phyloP scores from a whole-genome alignment of 805 yeast species.

The Hanseniaspora opuntiae region DNA sequence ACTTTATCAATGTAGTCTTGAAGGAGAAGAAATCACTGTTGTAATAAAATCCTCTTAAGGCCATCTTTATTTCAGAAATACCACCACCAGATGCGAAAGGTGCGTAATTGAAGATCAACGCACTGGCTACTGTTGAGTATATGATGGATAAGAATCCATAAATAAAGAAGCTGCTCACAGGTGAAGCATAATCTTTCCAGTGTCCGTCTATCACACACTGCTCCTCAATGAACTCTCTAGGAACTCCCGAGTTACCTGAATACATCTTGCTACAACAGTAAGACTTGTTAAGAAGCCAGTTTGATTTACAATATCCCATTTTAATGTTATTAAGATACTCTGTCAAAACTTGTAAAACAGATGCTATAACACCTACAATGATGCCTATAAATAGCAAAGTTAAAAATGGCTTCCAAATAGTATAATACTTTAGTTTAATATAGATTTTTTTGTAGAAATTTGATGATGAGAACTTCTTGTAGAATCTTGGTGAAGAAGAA shows the following conservation, averaged over 20 bases:
- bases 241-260: slow-evolving; percentile 20
- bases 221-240: slow-evolving; percentile 20
- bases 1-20: slow-evolving; percentile 59
- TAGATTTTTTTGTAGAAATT: slow-evolving; percentile 16
- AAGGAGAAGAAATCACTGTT: slow-evolving; percentile 64
- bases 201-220: slow-evolving; percentile 35
- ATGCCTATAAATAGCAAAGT: slow-evolving; percentile 65
- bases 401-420: slow-evolving; percentile 38
- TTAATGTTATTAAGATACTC: slow-evolving; percentile 74
- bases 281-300: slow-evolving; percentile 54
- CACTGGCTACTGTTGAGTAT: slow-evolving; percentile 54
- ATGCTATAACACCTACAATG: slow-evolving; percentile 72
- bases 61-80: slow-evolving; percentile 89
- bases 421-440: slow-evolving; percentile 33
- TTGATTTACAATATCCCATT: slow-evolving; percentile 60
- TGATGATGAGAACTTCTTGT: slow-evolving; percentile 8
- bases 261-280: slow-evolving; percentile 66
- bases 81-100: slow-evolving; percentile 97
- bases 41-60: slow-evolving; percentile 71
- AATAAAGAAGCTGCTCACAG: slow-evolving; percentile 35
- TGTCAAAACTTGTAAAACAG: slow-evolving; percentile 63
- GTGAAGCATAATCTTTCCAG: slow-evolving; percentile 58
- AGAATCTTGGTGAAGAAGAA: background rate
- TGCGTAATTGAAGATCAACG: slow-evolving; percentile 55
- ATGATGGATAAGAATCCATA: slow-evolving; percentile 47